Evolutionary conservation across 768 basidiomycete species (phyloP).

Genomic region (Phylloporus scabripes): DNA sequence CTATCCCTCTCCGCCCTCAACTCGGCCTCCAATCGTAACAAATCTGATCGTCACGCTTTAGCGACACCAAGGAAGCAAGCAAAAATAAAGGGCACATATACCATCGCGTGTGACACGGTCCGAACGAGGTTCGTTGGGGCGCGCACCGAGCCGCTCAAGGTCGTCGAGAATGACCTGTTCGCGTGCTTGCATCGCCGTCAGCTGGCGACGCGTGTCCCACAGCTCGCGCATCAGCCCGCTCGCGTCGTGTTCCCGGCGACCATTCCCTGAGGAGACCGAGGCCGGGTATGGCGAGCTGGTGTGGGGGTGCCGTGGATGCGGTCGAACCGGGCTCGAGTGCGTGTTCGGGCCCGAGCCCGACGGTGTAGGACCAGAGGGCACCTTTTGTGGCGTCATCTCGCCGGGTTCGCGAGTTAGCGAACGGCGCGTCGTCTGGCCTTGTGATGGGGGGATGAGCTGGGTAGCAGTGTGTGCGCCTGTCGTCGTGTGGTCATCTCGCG

Average conservation of each 20-base stretch:
- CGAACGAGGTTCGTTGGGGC: not conserved
- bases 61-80: too few relatives aligned
- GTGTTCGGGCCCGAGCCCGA: not conserved
- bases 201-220: constrained; percentile 22
- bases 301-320: not conserved
- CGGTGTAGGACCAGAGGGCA: not conserved
- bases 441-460: not conserved
- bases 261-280: not conserved
- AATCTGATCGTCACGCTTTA: constrained; percentile 3
- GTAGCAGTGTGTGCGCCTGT: not conserved
- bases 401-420: constrained; percentile 5
- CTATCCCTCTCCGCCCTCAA: constrained; percentile 33
- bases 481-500: not conserved
- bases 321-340: not conserved
- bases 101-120: constrained; percentile 11
- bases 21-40: constrained; percentile 29
- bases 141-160: constrained; percentile 16
- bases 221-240: constrained; percentile 23
- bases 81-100: not conserved
- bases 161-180: constrained; percentile 23
- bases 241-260: not conserved
- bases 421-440: not conserved
- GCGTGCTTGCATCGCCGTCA: constrained; percentile 18
- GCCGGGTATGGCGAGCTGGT: not conserved
- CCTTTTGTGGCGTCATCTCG: constrained; percentile 4